Evolutionary conservation across 192 early-diverging fungal species (phyloP).

Genomic region (Glomus cerebriforme): DNA sequence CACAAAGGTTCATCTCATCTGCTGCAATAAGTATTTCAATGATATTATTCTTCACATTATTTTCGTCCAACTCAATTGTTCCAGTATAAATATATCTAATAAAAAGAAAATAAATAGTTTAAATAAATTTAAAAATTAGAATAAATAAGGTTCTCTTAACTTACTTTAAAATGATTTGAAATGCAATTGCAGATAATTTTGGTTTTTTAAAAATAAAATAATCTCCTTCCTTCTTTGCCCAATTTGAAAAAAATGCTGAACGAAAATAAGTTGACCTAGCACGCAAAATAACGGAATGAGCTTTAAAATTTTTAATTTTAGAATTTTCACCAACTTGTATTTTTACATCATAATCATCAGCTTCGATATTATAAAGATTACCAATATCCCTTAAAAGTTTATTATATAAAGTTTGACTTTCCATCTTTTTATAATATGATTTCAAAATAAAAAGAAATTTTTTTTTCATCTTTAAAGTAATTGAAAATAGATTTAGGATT

Average conservation of each 20-base stretch:
- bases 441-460: too few relatives aligned
- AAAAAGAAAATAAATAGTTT: neutral
- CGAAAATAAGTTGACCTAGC: constrained; percentile 20
- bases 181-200: neutral
- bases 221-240: neutral
- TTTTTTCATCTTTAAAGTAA: too few relatives aligned
- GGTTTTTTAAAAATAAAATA: constrained; percentile 4
- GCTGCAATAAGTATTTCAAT: constrained; percentile 8
- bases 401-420: too few relatives aligned
- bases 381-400: constrained; percentile 1
- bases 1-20: neutral
- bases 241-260: neutral
- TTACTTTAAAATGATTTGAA: constrained; percentile 10
- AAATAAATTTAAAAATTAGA: too few relatives aligned
- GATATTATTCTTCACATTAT: neutral
- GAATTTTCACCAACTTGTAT: neutral
- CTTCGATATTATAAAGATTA: neutral
- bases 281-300: constrained; percentile 21
- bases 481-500: too few relatives aligned
- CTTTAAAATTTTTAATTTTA: neutral
- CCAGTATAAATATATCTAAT: constrained; percentile 14
- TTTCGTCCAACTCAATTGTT: neutral
- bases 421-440: too few relatives aligned
- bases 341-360: constrained; percentile 16
- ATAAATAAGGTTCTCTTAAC: neutral